A percentile compares a stretch with the other conserved stretches of the same genome.
These are phyloP conservation scores for Ophiosphaerella korrae DNA, from an alignment of 2,329 filamentous ascomycete genomes.

Conservation along the genomic window DNA sequence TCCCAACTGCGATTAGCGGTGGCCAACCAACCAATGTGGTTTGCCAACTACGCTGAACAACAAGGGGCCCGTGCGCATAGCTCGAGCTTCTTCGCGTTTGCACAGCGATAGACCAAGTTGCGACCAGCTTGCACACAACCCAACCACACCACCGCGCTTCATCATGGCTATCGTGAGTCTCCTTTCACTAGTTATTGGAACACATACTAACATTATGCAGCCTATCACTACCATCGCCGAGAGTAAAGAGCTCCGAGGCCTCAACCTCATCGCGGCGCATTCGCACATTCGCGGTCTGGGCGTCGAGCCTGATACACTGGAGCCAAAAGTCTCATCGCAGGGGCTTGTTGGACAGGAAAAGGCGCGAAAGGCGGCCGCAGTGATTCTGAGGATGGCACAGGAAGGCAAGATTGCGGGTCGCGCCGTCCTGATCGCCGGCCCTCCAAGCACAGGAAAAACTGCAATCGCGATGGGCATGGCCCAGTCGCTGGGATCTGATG, in stretches of 20 bases:
- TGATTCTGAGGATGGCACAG: conserved; percentile 98
- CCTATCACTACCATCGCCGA: conserved; percentile 84
- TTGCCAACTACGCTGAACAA: too few species aligned
- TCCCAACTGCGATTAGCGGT: too few species aligned
- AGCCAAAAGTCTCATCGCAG: conserved; percentile 83
- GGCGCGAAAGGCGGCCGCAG: conserved; percentile 92
- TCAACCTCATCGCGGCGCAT: conserved; percentile 97
- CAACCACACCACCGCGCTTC: conserved; percentile 8
- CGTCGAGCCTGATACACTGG: conserved; percentile 87
- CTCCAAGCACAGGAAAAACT: conserved; percentile 96
- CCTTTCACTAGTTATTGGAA: too few species aligned
- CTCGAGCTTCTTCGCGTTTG: conserved; percentile 20
- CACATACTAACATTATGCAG: conserved; percentile 26
- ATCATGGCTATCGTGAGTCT: conserved; percentile 42
- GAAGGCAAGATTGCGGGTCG: conserved; percentile 97
- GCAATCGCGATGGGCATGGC: conserved; percentile 99
- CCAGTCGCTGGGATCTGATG: conserved; percentile 89
- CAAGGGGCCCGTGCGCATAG: neutral
- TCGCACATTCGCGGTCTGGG: conserved; percentile 96
- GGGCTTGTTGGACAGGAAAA: conserved; percentile 96
- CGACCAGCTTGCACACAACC: conserved; percentile 2
- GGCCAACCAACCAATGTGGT: too few species aligned
- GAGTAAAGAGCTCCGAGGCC: conserved; percentile 90
- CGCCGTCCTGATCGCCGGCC: conserved; percentile 91
- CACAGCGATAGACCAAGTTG: too few species aligned